Evolutionary conservation across 495 filamentous ascomycete genomes (phyloP).

Genomic region (Hypomontagnella submonticulosa): DNA sequence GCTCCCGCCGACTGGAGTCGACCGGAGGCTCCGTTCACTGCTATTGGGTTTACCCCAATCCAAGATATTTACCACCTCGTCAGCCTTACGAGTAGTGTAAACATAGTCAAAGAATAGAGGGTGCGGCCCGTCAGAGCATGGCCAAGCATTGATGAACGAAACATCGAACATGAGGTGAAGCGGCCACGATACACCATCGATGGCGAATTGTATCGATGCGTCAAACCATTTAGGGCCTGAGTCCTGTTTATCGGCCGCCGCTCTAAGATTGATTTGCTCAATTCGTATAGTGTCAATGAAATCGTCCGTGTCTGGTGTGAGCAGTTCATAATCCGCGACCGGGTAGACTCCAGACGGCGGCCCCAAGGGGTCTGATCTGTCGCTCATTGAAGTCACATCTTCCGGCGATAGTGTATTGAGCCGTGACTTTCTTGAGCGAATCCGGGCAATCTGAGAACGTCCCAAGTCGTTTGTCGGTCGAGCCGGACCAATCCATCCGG

Average conservation of each 20-base stretch:
- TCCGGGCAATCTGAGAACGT: slow-evolving; percentile 70
- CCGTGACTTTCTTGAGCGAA: slow-evolving; percentile 63
- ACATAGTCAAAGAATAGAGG: slow-evolving; percentile 75
- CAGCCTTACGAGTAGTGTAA: slow-evolving; percentile 63
- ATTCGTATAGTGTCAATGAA: slow-evolving; percentile 71
- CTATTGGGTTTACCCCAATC: slow-evolving; percentile 64
- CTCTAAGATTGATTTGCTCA: slow-evolving; percentile 68
- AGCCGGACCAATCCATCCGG: slow-evolving; percentile 76
- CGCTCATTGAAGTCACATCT: slow-evolving; percentile 67
- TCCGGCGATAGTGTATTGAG: slow-evolving; percentile 57
- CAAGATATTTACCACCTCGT: slow-evolving; percentile 68
- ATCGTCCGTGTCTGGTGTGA: slow-evolving; percentile 61
- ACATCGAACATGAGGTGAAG: slow-evolving; percentile 72
- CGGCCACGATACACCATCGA: slow-evolving; percentile 71
- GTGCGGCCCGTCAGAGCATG: slow-evolving; percentile 75
- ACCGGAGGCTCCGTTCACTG: slow-evolving; percentile 34
- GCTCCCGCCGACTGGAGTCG: slow-evolving; percentile 38
- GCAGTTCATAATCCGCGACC: slow-evolving; percentile 69
- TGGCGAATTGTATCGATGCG: slow-evolving; percentile 73
- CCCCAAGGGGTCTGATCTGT: slow-evolving; percentile 73
- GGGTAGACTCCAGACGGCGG: slow-evolving; percentile 66
- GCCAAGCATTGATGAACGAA: slow-evolving; percentile 71
- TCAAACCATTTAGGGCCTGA: slow-evolving; percentile 63
- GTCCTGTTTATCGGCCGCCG: slow-evolving; percentile 35
- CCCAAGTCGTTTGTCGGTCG: slow-evolving; percentile 68